A percentile compares a stretch with the other conserved stretches of the same genome.
Conservation (phyloP, 2,329 filamentous ascomycete genomes). For the Pseudogymnoascus sp. region DNA sequence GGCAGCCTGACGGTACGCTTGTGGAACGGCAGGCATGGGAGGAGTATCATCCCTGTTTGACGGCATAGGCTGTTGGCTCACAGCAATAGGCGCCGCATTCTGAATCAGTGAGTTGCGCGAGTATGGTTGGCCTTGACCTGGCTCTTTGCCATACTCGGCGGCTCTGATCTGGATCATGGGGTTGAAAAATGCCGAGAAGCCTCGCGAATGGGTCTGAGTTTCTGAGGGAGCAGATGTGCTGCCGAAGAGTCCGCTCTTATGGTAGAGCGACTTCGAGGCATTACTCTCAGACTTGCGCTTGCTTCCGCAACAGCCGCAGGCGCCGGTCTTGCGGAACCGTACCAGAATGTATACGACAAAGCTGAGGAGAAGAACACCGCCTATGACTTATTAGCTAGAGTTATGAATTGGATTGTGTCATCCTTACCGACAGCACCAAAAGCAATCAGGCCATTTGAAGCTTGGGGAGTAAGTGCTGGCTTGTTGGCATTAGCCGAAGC, state of each 20-base stretch:
- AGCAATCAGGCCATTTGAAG: not conserved
- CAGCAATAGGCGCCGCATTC: not conserved
- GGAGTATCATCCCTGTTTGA: not conserved
- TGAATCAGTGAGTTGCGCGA: not conserved
- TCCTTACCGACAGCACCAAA: not conserved
- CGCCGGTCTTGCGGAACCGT: not conserved
- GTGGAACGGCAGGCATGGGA: conserved; percentile 26
- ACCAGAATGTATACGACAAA: not conserved
- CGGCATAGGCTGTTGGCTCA: not conserved
- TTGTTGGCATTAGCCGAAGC: not conserved
- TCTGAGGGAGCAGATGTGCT: not conserved
- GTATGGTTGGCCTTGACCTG: not conserved
- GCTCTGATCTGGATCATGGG: conserved; percentile 2
- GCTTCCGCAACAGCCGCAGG: not conserved
- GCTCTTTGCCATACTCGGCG: not conserved
- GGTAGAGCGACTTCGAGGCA: not conserved
- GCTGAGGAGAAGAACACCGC: not conserved
- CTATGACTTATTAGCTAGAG: not conserved
- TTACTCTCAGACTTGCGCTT: not conserved
- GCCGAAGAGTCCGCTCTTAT: not conserved
- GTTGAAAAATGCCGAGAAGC: conserved; percentile 2
- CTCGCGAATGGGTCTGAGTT: not conserved
- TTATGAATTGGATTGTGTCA: not conserved
- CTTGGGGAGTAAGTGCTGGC: not conserved
- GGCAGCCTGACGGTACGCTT: not conserved